Evolutionary conservation across 306 rosid species (phyloP).

Genomic region (Acacia acuminata): DNA sequence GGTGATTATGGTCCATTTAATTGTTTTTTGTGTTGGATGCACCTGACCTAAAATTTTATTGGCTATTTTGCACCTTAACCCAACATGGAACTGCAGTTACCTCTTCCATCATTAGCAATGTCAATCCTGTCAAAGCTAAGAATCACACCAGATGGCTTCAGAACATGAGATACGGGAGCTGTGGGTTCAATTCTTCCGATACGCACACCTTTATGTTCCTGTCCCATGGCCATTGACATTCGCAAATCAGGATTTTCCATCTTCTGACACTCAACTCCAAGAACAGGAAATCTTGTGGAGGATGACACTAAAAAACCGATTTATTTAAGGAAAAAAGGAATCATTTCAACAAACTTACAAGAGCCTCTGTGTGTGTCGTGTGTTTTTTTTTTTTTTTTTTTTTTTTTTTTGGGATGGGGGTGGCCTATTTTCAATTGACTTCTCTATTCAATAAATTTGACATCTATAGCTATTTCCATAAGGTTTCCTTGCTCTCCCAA

Average conservation of each 20-base stretch:
- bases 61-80: no score
- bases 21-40: no score
- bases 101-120: conserved; percentile 89
- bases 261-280: conserved; percentile 85
- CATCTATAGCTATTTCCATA: background rate
- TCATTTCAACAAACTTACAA: conserved; percentile 1
- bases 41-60: no score
- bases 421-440: background rate
- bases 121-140: conserved; percentile 74
- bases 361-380: no score
- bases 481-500: no score
- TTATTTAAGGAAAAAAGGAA: background rate
- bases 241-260: conserved; percentile 90
- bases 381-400: no score
- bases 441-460: background rate
- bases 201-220: conserved; percentile 82
- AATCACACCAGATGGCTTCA: conserved; percentile 81
- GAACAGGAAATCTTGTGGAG: conserved; percentile 74
- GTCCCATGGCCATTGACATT: conserved; percentile 66
- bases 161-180: conserved; percentile 64
- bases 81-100: conserved; percentile 30
- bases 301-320: background rate
- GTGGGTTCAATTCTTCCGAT: conserved; percentile 84
- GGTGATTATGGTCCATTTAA: no score
- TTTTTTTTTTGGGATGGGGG: no score